A percentile compares a stretch with the other conserved stretches of the same genome.
phyloP scores from a whole-genome alignment of 208 protist genomes.

The Leishmania gerbilli region DNA sequence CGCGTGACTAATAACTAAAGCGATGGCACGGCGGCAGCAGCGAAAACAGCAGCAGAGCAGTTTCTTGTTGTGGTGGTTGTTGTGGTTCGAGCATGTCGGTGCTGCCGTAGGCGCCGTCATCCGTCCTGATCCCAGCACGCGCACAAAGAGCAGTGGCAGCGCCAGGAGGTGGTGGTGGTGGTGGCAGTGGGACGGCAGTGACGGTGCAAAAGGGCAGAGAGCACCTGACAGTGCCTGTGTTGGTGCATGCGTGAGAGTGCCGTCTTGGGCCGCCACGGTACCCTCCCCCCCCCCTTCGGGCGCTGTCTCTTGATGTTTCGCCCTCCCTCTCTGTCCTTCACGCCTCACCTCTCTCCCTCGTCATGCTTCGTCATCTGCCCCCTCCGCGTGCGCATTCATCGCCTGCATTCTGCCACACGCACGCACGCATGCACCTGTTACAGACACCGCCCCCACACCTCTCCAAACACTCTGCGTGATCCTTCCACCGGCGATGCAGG shows the following conservation, averaged over 20 bases:
- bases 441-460: neutral
- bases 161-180: neutral
- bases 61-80: too few relatives aligned
- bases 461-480: neutral
- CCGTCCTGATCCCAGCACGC: neutral
- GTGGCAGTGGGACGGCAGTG: neutral
- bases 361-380: neutral
- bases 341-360: neutral
- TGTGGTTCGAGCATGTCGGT: neutral
- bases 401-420: neutral
- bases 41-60: neutral
- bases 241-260: neutral
- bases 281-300: neutral
- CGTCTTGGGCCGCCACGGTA: neutral
- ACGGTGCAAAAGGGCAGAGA: neutral
- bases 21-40: neutral
- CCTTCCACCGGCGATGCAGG: slow-evolving; percentile 42
- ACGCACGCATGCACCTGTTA: neutral
- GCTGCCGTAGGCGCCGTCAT: neutral
- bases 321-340: neutral
- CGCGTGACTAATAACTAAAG: neutral
- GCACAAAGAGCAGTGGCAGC: too few relatives aligned
- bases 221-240: neutral
- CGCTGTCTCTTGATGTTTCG: neutral
- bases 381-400: neutral